phyloP scores from a whole-genome alignment of 768 basidiomycete genomes.

The Plicaturopsis crispa region DNA sequence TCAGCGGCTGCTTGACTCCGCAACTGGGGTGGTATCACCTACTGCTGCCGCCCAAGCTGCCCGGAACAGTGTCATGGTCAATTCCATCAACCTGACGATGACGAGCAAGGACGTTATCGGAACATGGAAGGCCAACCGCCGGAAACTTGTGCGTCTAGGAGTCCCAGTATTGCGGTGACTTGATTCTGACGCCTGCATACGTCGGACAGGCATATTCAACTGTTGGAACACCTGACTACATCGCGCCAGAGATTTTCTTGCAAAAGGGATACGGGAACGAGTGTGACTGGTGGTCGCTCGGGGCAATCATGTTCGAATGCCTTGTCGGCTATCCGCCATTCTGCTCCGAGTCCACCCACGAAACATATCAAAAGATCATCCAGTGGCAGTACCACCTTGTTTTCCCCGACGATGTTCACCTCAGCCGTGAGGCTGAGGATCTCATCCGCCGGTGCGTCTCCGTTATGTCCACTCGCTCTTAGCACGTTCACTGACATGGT shows the following conservation, averaged over 20 bases:
- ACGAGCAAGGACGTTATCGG: constrained; percentile 89
- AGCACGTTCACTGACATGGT: constrained; percentile 1
- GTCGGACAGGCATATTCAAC: constrained; percentile 83
- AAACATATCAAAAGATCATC: constrained; percentile 97
- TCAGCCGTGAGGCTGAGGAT: constrained; percentile 88
- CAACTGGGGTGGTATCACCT: constrained; percentile 36
- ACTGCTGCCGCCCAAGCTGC: constrained; percentile 39
- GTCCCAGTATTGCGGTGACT: not conserved
- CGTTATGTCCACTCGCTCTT: not conserved
- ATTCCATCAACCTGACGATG: constrained; percentile 95
- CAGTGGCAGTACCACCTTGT: constrained; percentile 83
- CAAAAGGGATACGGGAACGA: constrained; percentile 98
- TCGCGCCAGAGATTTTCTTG: constrained; percentile 94
- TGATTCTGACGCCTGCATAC: not conserved
- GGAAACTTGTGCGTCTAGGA: constrained; percentile 71
- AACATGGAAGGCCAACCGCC: constrained; percentile 97
- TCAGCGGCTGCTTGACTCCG: constrained; percentile 74
- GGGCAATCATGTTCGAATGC: constrained; percentile 98
- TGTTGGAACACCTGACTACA: constrained; percentile 94
- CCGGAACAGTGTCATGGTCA: constrained; percentile 94
- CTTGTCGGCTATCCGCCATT: constrained; percentile 96
- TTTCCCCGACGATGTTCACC: constrained; percentile 92
- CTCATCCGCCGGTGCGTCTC: constrained; percentile 64
- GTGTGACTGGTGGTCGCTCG: constrained; percentile 99
- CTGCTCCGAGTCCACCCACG: constrained; percentile 89